Percentiles rank a stretch among this genome's conserved stretches.
phyloP scores from a whole-genome alignment of 2,329 filamentous ascomycete species.

The Dothideomycetes sp. region DNA sequence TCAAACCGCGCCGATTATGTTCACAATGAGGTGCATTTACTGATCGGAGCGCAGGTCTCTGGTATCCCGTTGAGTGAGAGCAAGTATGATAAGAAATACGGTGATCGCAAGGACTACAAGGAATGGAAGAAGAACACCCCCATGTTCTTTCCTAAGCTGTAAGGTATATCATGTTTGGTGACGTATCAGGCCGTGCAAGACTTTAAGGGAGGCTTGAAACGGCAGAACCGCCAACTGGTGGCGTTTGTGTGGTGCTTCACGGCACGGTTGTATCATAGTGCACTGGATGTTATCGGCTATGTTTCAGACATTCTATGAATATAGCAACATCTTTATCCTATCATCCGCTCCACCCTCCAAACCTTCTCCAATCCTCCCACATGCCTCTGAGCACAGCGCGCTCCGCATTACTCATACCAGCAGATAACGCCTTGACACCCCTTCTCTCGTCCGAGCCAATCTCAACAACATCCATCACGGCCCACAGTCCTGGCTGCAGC shows the following conservation, averaged over 20 bases:
- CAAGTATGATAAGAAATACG: slow-evolving; percentile 57
- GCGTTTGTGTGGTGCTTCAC: too few species aligned
- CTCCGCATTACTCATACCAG: slow-evolving; percentile 39
- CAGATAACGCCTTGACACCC: slow-evolving; percentile 39
- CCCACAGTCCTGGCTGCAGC: slow-evolving; percentile 40
- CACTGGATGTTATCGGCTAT: too few species aligned
- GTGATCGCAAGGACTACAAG: slow-evolving; percentile 53
- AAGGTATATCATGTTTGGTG: neutral
- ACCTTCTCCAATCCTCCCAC: slow-evolving; percentile 38
- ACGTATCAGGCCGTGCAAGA: too few species aligned
- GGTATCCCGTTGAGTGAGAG: slow-evolving; percentile 56
- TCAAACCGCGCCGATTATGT: too few species aligned
- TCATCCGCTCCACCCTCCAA: slow-evolving; percentile 21
- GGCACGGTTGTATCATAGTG: too few species aligned
- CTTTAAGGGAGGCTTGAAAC: too few species aligned
- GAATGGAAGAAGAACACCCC: slow-evolving; percentile 40
- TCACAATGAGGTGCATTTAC: too few species aligned
- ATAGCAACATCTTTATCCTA: too few species aligned
- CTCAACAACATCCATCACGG: slow-evolving; percentile 41
- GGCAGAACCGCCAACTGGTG: too few species aligned
- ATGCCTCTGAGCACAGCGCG: slow-evolving; percentile 42
- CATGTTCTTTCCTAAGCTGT: slow-evolving; percentile 53
- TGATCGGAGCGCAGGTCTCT: slow-evolving; percentile 26
- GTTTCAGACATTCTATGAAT: too few species aligned
- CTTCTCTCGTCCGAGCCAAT: slow-evolving; percentile 26